These are phyloP conservation scores for Trifolium dubium DNA, from an alignment of 306 rosid genomes.

Conservation along the genomic window DNA sequence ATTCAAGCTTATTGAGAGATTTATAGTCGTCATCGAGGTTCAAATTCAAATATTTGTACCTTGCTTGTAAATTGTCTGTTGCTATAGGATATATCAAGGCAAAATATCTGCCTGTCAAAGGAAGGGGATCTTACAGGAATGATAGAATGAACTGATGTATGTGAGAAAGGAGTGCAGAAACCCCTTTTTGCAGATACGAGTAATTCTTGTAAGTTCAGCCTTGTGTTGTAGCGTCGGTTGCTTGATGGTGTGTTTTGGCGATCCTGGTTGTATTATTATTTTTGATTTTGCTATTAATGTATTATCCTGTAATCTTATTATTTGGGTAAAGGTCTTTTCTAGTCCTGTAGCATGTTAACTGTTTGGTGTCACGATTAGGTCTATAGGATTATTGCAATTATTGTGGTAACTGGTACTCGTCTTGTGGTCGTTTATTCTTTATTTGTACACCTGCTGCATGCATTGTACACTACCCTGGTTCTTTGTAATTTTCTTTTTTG, in stretches of 20 bases:
- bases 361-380: slow-evolving; percentile 22
- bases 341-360: slow-evolving; percentile 13
- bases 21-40: slow-evolving; percentile 35
- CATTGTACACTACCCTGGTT: background rate
- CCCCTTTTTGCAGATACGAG: slow-evolving; percentile 14
- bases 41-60: slow-evolving; percentile 38
- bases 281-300: slow-evolving; percentile 26
- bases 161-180: slow-evolving; percentile 28
- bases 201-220: slow-evolving; percentile 27
- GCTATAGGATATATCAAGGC: slow-evolving; percentile 41
- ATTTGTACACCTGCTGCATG: background rate
- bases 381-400: slow-evolving; percentile 18
- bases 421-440: background rate
- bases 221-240: slow-evolving; percentile 33
- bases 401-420: background rate
- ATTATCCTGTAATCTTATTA: slow-evolving; percentile 42
- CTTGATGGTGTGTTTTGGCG: slow-evolving; percentile 40
- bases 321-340: slow-evolving; percentile 20
- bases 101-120: slow-evolving; percentile 16
- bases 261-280: slow-evolving; percentile 29
- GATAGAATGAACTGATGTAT: slow-evolving; percentile 32
- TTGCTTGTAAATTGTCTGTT: slow-evolving; percentile 51
- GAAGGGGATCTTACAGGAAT: background rate
- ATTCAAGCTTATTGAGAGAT: slow-evolving; percentile 41
- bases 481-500: background rate